These are phyloP conservation scores for Cavenderia fasciculata DNA, from an alignment of 78 protist genomes.

Conservation along the genomic window DNA sequence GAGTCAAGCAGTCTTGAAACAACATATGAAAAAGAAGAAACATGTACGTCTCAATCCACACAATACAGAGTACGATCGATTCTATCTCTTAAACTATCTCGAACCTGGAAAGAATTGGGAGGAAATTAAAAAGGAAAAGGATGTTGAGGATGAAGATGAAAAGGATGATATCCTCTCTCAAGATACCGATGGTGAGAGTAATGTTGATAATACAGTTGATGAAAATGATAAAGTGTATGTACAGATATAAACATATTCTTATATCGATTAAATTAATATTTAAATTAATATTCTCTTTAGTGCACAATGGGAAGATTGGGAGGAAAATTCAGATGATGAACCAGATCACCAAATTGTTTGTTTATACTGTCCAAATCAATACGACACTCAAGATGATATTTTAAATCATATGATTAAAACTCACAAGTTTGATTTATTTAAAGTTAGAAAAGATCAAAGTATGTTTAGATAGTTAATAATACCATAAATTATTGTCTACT, in stretches of 20 bases:
- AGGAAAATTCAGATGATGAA: slow-evolving; percentile 20
- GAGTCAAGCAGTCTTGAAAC: slow-evolving; percentile 34
- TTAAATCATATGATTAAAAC: slow-evolving; percentile 29
- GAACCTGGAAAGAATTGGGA: slow-evolving; percentile 76
- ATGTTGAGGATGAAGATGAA: slow-evolving; percentile 37
- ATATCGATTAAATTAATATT: neutral
- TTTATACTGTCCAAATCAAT: slow-evolving; percentile 32
- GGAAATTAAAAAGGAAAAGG: slow-evolving; percentile 42
- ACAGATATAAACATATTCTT: neutral
- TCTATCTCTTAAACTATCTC: slow-evolving; percentile 74
- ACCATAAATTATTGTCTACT: too few relatives aligned
- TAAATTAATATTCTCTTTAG: neutral
- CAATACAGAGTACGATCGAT: slow-evolving; percentile 74
- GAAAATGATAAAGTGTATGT: neutral
- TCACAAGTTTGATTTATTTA: slow-evolving; percentile 46
- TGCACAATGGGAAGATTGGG: slow-evolving; percentile 75
- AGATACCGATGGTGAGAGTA: neutral
- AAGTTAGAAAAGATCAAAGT: slow-evolving; percentile 42
- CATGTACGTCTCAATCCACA: slow-evolving; percentile 67
- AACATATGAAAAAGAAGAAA: slow-evolving; percentile 82
- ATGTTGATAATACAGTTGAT: neutral
- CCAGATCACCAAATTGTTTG: slow-evolving; percentile 37
- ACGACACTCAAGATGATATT: slow-evolving; percentile 17
- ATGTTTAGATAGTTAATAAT: neutral
- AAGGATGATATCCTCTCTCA: too few relatives aligned